A percentile compares a stretch with the other conserved stretches of the same genome.
phyloP scores from a whole-genome alignment of 192 early-diverging fungal genomes.

The Podila epicladia region DNA sequence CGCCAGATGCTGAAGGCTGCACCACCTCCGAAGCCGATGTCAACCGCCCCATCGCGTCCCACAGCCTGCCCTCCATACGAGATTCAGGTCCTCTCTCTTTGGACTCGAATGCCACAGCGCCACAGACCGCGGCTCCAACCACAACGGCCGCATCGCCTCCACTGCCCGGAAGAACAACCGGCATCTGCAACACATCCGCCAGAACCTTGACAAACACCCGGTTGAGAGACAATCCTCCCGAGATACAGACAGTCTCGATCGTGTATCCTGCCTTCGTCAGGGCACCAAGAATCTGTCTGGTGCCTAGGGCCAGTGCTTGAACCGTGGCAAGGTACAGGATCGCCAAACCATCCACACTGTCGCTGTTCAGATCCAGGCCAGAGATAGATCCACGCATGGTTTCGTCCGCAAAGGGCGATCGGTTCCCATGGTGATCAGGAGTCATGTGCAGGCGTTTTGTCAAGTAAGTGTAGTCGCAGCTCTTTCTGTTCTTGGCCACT shows the following conservation, averaged over 20 bases:
- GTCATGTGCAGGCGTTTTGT: constrained; percentile 66
- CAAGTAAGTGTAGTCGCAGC: constrained; percentile 40
- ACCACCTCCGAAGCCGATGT: constrained; percentile 56
- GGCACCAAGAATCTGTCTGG: constrained; percentile 68
- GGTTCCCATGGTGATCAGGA: constrained; percentile 85
- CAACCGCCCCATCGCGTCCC: constrained; percentile 66
- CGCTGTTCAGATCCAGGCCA: constrained; percentile 63
- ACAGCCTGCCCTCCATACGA: constrained; percentile 44
- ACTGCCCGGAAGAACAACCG: constrained; percentile 62
- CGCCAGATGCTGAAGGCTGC: constrained; percentile 46
- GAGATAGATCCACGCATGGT: constrained; percentile 64
- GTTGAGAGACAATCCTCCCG: constrained; percentile 75
- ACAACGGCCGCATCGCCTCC: constrained; percentile 70
- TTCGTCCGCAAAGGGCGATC: constrained; percentile 76
- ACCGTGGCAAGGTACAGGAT: constrained; percentile 65
- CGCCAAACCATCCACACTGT: constrained; percentile 59
- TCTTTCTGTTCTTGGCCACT: constrained; percentile 27
- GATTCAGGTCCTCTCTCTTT: constrained; percentile 10
- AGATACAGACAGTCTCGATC: constrained; percentile 67
- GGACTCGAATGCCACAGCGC: constrained; percentile 60
- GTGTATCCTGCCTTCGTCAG: constrained; percentile 58
- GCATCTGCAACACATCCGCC: constrained; percentile 65
- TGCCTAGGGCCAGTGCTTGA: constrained; percentile 71
- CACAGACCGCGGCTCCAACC: constrained; percentile 74
- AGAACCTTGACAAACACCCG: constrained; percentile 66